A percentile compares a stretch with the other conserved stretches of the same genome.
These are phyloP conservation scores for Trichoderma atroviride DNA, from an alignment of 2,329 filamentous ascomycete genomes.

Conservation along the genomic window DNA sequence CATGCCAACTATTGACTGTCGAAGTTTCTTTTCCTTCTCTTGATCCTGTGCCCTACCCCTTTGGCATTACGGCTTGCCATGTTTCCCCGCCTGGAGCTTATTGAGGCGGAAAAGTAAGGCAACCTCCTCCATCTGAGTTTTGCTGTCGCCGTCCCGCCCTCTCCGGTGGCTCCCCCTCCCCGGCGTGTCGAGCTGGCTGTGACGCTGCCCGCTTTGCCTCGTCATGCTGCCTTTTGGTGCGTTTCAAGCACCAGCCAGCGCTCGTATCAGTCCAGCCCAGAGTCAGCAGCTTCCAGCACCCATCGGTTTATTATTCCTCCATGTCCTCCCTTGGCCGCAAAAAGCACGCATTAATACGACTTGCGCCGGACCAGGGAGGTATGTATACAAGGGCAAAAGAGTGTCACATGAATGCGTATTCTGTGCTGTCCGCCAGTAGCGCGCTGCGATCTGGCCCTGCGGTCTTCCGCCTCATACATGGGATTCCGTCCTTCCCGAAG, in stretches of 20 bases:
- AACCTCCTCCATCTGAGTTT: not conserved
- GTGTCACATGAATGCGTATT: constrained; percentile 20
- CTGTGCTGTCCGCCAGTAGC: constrained; percentile 20
- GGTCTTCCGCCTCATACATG: constrained; percentile 13
- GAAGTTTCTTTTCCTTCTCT: not conserved
- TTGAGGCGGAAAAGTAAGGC: constrained; percentile 1
- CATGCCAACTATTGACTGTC: not conserved
- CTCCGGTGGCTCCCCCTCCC: not conserved
- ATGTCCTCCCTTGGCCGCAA: not conserved
- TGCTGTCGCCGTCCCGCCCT: not conserved
- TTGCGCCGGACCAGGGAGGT: not conserved
- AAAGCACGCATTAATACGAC: not conserved
- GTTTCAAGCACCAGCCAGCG: constrained; percentile 2
- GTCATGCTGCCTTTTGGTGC: constrained; percentile 2
- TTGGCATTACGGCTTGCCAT: not conserved
- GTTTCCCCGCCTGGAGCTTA: not conserved
- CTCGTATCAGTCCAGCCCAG: not conserved
- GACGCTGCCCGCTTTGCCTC: not conserved
- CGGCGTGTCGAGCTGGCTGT: not conserved
- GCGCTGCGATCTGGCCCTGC: constrained; percentile 17
- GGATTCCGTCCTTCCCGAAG: constrained; percentile 25
- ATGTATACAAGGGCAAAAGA: not conserved
- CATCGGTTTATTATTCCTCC: too few species aligned
- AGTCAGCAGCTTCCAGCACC: not conserved
- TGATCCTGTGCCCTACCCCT: not conserved